A percentile compares a stretch with the other conserved stretches of the same genome.
Conservation (phyloP, 768 basidiomycete species). For the Suillus subaureus region DNA sequence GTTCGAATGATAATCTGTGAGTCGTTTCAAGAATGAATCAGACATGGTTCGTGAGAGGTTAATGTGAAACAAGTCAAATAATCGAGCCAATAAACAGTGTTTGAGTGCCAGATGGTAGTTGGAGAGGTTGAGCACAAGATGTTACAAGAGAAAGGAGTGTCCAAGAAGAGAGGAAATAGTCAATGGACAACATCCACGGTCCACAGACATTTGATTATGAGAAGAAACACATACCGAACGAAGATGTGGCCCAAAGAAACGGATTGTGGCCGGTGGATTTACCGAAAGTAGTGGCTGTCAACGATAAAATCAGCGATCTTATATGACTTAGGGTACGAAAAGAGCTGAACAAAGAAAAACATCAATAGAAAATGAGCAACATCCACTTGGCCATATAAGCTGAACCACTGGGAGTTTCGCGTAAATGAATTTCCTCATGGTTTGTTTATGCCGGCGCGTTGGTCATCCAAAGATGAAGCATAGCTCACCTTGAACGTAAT, state of each 20-base stretch:
- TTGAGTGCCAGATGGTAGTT: constrained; percentile 17
- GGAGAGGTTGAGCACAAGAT: constrained; percentile 2
- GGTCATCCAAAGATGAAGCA: constrained; percentile 14
- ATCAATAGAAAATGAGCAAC: background rate
- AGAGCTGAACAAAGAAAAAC: constrained; percentile 15
- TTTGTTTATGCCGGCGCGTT: constrained; percentile 20
- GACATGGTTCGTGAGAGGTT: constrained; percentile 29
- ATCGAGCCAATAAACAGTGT: constrained; percentile 22
- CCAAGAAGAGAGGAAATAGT: constrained; percentile 14
- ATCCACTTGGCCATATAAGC: constrained; percentile 23
- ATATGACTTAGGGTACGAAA: constrained; percentile 18
- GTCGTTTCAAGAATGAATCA: constrained; percentile 38
- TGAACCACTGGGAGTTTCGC: constrained; percentile 20
- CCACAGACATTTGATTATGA: constrained; percentile 16
- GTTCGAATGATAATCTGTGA: constrained; percentile 42
- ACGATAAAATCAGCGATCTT: constrained; percentile 22
- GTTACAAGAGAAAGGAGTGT: background rate
- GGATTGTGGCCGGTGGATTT: constrained; percentile 23
- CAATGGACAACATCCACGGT: constrained; percentile 14
- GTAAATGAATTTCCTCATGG: constrained; percentile 24
- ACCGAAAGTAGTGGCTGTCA: constrained; percentile 26
- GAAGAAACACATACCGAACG: constrained; percentile 34
- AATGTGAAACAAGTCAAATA: constrained; percentile 24
- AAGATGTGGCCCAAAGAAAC: constrained; percentile 22
- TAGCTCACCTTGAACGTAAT: constrained; percentile 54